phyloP scores from a whole-genome alignment of 495 filamentous ascomycete species.

The Hypoxylon fragiforme region DNA sequence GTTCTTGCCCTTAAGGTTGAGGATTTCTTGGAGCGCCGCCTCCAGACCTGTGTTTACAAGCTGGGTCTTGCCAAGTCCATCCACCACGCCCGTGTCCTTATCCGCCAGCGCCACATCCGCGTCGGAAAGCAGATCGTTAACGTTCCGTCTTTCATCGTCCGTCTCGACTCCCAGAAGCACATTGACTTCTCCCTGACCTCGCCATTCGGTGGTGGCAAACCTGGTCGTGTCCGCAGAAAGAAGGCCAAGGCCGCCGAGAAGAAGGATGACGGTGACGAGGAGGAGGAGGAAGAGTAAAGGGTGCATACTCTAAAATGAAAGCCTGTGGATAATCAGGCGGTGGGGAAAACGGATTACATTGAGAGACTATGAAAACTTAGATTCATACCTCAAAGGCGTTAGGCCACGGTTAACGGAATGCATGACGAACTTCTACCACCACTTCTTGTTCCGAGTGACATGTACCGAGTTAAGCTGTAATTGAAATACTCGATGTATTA shows the following conservation, averaged over 20 bases:
- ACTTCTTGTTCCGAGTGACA: conserved; percentile 24
- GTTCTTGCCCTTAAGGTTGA: conserved; percentile 96
- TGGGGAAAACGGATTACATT: conserved; percentile 46
- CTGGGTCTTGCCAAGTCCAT: conserved; percentile 99
- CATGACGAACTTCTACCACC: conserved; percentile 41
- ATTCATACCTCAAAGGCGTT: conserved; percentile 42
- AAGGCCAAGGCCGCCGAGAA: conserved; percentile 95
- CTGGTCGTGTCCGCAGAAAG: conserved; percentile 97
- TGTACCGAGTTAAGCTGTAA: too few relatives aligned
- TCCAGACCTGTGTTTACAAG: conserved; percentile 99
- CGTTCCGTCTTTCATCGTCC: conserved; percentile 97
- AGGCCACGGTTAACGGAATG: conserved; percentile 44
- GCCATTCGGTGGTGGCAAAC: conserved; percentile 95
- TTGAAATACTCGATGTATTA: too few relatives aligned
- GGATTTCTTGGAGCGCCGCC: conserved; percentile 99
- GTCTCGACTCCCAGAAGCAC: conserved; percentile 99
- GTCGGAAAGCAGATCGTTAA: conserved; percentile 99
- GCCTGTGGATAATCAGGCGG: conserved; percentile 40
- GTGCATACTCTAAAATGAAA: conserved; percentile 31
- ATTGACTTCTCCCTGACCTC: conserved; percentile 98
- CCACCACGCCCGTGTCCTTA: conserved; percentile 99
- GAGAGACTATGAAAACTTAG: conserved; percentile 25
- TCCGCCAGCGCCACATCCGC: conserved; percentile 98
- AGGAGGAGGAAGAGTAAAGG: conserved; percentile 83
- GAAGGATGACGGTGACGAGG: conserved; percentile 81